Conservation (phyloP, 495 filamentous ascomycete species). For the Evernia prunastri region DNA sequence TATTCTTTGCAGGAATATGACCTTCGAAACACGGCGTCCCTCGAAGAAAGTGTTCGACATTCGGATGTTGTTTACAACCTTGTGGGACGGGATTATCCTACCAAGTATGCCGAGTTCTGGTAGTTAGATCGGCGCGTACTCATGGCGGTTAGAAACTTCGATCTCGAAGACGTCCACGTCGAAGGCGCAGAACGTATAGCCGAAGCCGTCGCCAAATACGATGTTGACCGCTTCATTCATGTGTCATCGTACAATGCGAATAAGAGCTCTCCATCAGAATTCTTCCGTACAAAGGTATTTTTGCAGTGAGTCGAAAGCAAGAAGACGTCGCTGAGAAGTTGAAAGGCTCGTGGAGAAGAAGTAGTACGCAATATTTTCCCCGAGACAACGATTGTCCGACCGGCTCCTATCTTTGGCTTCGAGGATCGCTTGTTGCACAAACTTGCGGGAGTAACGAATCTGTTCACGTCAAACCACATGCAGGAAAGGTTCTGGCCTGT, state of each 20-base stretch:
- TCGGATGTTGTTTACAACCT: conserved; percentile 97
- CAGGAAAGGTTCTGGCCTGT: conserved; percentile 87
- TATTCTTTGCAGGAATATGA: conserved; percentile 69
- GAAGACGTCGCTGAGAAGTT: conserved; percentile 20
- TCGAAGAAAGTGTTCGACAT: conserved; percentile 94
- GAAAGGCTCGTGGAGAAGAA: conserved; percentile 69
- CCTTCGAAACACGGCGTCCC: conserved; percentile 87
- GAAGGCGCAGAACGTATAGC: conserved; percentile 93
- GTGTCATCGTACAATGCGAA: conserved; percentile 92
- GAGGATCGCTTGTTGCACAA: conserved; percentile 88
- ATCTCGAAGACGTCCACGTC: conserved; percentile 84
- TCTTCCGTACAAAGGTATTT: conserved; percentile 81
- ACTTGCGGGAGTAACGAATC: conserved; percentile 68
- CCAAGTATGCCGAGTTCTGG: conserved; percentile 60
- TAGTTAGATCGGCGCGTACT: conserved; percentile 19
- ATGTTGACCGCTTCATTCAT: conserved; percentile 94
- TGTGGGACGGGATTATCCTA: conserved; percentile 86
- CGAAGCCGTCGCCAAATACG: conserved; percentile 96
- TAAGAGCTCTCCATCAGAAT: conserved; percentile 72
- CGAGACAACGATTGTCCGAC: conserved; percentile 95
- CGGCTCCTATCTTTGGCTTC: conserved; percentile 87
- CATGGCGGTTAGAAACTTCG: conserved; percentile 69
- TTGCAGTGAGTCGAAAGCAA: conserved; percentile 1
- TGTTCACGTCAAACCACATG: conserved; percentile 89
- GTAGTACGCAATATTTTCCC: conserved; percentile 87